Conservation (phyloP, 78 protist species). For the Chrysochromulina parva region DNA sequence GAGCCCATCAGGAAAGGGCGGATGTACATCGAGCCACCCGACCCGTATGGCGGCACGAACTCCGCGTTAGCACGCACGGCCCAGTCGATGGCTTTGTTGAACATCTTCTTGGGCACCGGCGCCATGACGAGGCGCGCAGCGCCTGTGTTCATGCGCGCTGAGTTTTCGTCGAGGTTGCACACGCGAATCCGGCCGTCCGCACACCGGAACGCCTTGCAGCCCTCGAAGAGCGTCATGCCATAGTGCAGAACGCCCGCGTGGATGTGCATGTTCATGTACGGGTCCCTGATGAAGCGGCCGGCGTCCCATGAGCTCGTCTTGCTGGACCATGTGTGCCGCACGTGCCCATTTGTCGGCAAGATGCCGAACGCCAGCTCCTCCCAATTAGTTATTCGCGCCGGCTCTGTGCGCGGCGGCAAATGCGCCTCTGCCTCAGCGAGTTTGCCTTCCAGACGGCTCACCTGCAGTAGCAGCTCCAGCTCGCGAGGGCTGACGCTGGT, state of each 20-base stretch:
- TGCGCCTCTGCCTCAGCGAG: not conserved
- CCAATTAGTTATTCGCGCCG: not conserved
- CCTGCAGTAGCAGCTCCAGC: too few species aligned
- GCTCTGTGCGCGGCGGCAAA: not conserved
- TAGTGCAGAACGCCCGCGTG: constrained; percentile 11
- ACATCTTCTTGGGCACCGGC: not conserved
- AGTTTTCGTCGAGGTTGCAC: constrained; percentile 21
- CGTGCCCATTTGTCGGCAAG: constrained; percentile 11
- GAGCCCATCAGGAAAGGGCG: constrained; percentile 38
- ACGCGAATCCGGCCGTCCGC: constrained; percentile 4
- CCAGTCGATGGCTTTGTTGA: constrained; percentile 4
- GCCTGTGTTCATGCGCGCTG: not conserved
- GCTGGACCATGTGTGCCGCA: not conserved
- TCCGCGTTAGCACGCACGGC: not conserved
- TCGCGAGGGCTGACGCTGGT: too few species aligned
- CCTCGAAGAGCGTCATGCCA: constrained; percentile 36
- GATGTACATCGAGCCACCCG: constrained; percentile 36
- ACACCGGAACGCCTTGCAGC: constrained; percentile 25
- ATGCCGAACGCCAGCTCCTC: not conserved
- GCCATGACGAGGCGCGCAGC: not conserved
- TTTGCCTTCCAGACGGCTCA: too few species aligned
- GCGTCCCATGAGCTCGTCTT: not conserved
- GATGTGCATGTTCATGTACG: not conserved
- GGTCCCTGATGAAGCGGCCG: not conserved
- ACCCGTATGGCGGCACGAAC: constrained; percentile 36